A percentile compares a stretch with the other conserved stretches of the same genome.
These are phyloP conservation scores for Durotheca rogersii DNA, from an alignment of 495 filamentous ascomycete genomes.

Conservation along the genomic window DNA sequence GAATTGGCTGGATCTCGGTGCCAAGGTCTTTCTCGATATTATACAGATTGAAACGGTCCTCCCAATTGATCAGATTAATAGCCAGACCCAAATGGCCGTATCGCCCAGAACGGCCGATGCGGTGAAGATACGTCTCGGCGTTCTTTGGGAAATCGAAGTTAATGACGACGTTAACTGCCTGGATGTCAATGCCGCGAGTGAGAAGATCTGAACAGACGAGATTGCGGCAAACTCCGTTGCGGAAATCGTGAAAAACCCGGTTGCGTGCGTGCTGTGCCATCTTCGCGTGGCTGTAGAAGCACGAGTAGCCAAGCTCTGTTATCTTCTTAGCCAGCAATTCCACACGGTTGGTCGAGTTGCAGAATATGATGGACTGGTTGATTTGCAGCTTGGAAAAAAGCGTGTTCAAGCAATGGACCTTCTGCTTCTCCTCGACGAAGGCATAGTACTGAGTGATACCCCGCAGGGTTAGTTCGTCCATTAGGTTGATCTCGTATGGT, in stretches of 20 bases:
- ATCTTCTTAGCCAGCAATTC: conserved; percentile 99
- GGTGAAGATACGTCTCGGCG: conserved; percentile 97
- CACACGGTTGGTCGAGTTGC: conserved; percentile 97
- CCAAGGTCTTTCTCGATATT: conserved; percentile 97
- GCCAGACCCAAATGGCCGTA: conserved; percentile 96
- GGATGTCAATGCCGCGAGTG: conserved; percentile 98
- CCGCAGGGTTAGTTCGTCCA: conserved; percentile 97
- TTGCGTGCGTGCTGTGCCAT: conserved; percentile 99
- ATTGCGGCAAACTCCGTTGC: conserved; percentile 95
- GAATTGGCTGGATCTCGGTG: conserved; percentile 96
- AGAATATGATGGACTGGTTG: conserved; percentile 99
- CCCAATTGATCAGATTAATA: conserved; percentile 99
- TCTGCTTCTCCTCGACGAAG: conserved; percentile 98
- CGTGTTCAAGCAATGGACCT: conserved; percentile 98
- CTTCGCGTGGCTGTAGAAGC: conserved; percentile 97
- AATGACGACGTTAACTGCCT: conserved; percentile 99
- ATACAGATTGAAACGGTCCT: conserved; percentile 97
- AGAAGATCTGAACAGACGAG: conserved; percentile 97
- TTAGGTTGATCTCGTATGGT: conserved; percentile 98
- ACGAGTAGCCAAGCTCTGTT: conserved; percentile 97
- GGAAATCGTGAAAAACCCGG: conserved; percentile 98
- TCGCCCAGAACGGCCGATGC: conserved; percentile 94
- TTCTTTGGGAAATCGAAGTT: conserved; percentile 99
- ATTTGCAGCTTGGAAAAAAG: conserved; percentile 99
- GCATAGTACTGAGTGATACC: conserved; percentile 99